These are phyloP conservation scores for Bacterosira constricta DNA, from an alignment of 108 stramenopile genomes.

Conservation along the genomic window DNA sequence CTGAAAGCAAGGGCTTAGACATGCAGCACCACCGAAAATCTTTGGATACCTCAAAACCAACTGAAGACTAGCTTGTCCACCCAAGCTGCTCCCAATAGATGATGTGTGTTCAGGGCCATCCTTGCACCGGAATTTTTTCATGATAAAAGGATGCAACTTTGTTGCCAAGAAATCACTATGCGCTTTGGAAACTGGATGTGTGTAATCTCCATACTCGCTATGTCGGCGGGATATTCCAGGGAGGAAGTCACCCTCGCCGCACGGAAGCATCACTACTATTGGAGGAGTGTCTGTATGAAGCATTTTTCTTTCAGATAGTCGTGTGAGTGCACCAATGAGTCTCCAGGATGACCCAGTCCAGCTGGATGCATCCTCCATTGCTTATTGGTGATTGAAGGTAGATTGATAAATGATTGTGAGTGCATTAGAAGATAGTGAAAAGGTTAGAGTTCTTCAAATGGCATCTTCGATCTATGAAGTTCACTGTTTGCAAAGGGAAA, in stretches of 20 bases:
- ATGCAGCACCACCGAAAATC: conserved; percentile 69
- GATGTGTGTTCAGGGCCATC: conserved; percentile 37
- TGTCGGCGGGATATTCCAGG: conserved; percentile 39
- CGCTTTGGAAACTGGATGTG: conserved; percentile 56
- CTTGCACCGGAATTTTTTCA: conserved; percentile 55
- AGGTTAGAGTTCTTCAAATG: neutral
- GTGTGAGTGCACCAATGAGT: conserved; percentile 67
- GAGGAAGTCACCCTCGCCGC: conserved; percentile 41
- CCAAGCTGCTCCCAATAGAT: conserved; percentile 64
- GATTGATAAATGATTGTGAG: neutral
- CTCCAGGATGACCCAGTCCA: conserved; percentile 81
- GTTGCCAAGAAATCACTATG: conserved; percentile 72
- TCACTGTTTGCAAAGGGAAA: neutral
- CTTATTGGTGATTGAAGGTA: no score
- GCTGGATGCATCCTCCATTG: conserved; percentile 52
- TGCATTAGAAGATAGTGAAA: neutral
- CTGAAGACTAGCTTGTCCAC: conserved; percentile 74
- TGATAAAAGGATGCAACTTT: conserved; percentile 62
- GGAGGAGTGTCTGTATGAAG: conserved; percentile 43
- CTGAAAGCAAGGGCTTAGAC: conserved; percentile 70
- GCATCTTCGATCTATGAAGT: no score
- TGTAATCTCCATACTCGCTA: conserved; percentile 70
- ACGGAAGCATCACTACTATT: conserved; percentile 49
- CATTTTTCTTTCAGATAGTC: conserved; percentile 50
- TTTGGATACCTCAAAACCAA: conserved; percentile 63